Evolutionary conservation across 305 asterid genomes (phyloP).

Genomic region (Solanum hybrid): DNA sequence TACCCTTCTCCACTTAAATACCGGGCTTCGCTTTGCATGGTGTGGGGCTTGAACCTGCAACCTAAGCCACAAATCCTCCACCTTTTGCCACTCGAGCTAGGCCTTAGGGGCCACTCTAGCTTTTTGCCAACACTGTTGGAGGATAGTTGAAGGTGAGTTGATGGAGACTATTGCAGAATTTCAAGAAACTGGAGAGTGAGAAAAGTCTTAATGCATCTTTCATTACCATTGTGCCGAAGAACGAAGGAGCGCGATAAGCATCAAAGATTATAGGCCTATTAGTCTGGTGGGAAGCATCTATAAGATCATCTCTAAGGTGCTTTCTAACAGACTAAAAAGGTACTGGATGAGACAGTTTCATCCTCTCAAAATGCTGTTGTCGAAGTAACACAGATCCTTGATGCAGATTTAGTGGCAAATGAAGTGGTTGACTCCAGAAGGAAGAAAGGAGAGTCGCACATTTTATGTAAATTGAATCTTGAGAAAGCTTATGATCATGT

Average conservation of each 20-base stretch:
- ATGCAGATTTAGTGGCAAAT: neutral
- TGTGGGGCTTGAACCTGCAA: too few species aligned
- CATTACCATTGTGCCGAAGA: neutral
- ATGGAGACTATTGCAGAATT: neutral
- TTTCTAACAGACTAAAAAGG: neutral
- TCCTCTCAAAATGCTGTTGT: neutral
- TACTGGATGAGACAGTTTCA: neutral
- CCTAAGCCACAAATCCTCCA: too few species aligned
- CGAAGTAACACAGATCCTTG: neutral
- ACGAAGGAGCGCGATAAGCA: neutral
- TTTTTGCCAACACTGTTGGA: neutral
- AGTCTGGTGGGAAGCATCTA: neutral
- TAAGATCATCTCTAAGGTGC: neutral
- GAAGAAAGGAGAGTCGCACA: neutral
- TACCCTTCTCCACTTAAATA: too few species aligned
- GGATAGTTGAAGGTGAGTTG: neutral
- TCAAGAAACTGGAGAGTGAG: neutral
- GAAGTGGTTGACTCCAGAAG: neutral
- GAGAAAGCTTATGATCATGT: neutral
- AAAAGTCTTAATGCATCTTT: neutral
- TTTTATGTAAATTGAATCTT: neutral
- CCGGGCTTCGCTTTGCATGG: too few species aligned
- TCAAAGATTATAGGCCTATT: neutral
- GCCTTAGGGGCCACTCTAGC: too few species aligned
- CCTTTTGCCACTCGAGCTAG: too few species aligned